phyloP scores from a whole-genome alignment of 73 alveolate species.

The Paraurostyla sp. region DNA sequence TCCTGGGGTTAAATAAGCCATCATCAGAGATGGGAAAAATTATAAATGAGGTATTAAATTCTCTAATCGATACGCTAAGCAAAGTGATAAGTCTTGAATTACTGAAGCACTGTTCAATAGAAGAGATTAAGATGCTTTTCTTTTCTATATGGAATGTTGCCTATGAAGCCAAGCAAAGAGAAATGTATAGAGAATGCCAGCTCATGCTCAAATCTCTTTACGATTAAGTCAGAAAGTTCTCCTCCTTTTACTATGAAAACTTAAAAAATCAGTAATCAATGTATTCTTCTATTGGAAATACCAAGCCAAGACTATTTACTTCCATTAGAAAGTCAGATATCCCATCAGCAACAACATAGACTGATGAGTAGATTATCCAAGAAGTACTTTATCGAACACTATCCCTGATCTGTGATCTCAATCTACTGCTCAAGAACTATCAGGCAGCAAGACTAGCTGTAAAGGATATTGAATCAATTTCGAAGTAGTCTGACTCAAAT shows the following conservation, averaged over 20 bases:
- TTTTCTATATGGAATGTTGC: slow-evolving; percentile 25
- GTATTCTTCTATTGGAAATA: not conserved
- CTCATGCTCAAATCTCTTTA: not conserved
- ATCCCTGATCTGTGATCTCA: not conserved
- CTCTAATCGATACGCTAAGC: not conserved
- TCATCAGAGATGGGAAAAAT: not conserved
- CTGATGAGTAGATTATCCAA: not conserved
- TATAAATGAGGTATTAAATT: not conserved
- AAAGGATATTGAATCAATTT: slow-evolving; percentile 16
- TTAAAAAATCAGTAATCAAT: not conserved
- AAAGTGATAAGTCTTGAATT: slow-evolving; percentile 17
- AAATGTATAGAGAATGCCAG: slow-evolving; percentile 1
- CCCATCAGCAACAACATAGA: not conserved
- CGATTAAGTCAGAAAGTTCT: slow-evolving; percentile 10
- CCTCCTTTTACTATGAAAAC: not conserved
- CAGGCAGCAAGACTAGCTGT: not conserved
- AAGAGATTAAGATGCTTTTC: not conserved
- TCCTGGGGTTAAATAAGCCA: not conserved
- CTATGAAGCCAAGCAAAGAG: not conserved
- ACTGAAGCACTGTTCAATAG: not conserved
- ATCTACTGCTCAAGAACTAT: not conserved
- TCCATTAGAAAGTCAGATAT: not conserved
- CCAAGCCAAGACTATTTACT: not conserved
- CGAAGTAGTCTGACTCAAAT: not conserved
- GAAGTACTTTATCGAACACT: not conserved